Evolutionary conservation across 176 grass and related monocot species (phyloP), one percentile per base, ranked within the genome.

Genomic region (Aegilops sharonensis): DNA sequence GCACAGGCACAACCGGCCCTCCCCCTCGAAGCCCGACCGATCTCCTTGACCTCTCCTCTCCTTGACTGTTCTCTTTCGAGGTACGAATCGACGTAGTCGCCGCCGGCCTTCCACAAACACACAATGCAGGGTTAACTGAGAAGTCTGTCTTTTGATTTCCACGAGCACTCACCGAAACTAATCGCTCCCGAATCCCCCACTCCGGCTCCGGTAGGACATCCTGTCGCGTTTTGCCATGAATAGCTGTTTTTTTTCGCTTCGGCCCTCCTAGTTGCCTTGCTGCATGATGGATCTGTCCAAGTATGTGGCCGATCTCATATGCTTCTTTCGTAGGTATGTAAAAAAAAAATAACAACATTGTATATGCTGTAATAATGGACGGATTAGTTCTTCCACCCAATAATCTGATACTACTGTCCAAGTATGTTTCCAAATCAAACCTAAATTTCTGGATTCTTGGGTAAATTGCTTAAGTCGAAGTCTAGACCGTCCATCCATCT

Each of bases 271-370:
- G 43, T 9, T 37, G 21, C 1, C 24, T 43, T 8, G 8, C 11
- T 4, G 35, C 57, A 5, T 64, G 25, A 85, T 89, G 77, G 69
- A 68, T 57, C 60, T 85, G 32, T 32, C 77, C 20, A 89, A 47
- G 34, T 75, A 34, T 20, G 3, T 89, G 69, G 61, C 61, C 17
- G 56, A 85, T 59, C 64, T 89, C 69, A 85, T 85, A 81, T 3
- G 1, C 29, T 85, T 81, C 88, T 89, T 89, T 61, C 78, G 36
- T n/a, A 81, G 88, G 88, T 85, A 81, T 14, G 24, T 2, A 40
- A 9, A 8, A 2, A 39, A 9, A 2, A 40, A 2, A 40, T 1
- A 39, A 40, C 37, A 40, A 40, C 8, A 9, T 9, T 40, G 37
- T 40, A 40, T 27, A 27, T 27, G 27, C 37, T 0, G 37, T 40